Percentiles rank a stretch among this genome's conserved stretches.
Evolutionary conservation across 495 filamentous ascomycete species (phyloP).

Genomic region (Aspergillus leporis): DNA sequence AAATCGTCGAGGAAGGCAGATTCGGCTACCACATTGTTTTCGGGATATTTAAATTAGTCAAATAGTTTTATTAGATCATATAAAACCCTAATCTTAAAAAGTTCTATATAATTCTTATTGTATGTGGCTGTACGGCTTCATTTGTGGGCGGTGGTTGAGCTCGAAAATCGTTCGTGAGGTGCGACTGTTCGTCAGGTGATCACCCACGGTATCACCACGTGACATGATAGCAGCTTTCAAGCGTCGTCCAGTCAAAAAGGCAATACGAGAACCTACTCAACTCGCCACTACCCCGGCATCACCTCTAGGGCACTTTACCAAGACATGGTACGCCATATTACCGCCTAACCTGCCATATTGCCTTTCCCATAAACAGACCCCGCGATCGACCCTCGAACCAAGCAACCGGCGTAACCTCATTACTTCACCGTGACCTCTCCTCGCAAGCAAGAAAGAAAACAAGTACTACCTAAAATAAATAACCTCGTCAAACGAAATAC

Average conservation of each 20-base stretch:
- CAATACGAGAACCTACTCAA: neutral
- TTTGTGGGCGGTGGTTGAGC: too few relatives aligned
- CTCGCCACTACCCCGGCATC: neutral
- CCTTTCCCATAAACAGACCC: too few relatives aligned
- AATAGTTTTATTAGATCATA: too few relatives aligned
- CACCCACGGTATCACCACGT: slow-evolving; percentile 11
- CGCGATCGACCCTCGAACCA: neutral
- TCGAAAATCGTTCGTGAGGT: too few relatives aligned
- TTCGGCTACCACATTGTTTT: too few relatives aligned
- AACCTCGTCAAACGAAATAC: neutral
- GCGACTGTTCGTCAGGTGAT: too few relatives aligned
- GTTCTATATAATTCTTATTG: too few relatives aligned
- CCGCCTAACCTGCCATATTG: neutral
- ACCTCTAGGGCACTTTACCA: neutral
- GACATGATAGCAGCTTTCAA: neutral
- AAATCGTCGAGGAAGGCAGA: too few relatives aligned
- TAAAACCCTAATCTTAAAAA: too few relatives aligned
- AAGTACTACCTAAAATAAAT: neutral
- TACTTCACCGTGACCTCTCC: neutral
- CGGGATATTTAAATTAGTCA: too few relatives aligned
- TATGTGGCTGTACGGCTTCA: too few relatives aligned
- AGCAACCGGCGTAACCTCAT: too few relatives aligned
- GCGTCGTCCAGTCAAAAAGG: neutral
- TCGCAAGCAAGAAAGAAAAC: neutral
- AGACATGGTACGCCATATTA: neutral